Conservation (phyloP, 2,329 filamentous ascomycete species). For the Claviceps digitariae region DNA sequence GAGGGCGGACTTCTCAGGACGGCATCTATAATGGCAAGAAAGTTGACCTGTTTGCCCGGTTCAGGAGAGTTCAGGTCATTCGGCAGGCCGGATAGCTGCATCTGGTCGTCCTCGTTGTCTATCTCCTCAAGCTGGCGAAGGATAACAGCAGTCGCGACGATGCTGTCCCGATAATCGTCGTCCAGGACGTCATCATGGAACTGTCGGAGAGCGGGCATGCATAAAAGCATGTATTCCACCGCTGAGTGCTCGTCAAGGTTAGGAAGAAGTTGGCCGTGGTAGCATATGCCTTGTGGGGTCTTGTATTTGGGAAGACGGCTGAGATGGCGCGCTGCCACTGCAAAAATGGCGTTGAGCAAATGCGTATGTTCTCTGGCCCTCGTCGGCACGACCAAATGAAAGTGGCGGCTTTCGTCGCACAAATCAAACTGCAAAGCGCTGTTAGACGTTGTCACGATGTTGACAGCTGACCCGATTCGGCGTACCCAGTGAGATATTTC, state of each 20-base stretch:
- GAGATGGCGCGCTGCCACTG: conserved; percentile 25
- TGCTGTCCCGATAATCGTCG: conserved; percentile 25
- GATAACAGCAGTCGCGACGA: conserved; percentile 27
- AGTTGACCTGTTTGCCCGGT: conserved; percentile 19
- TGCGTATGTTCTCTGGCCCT: conserved; percentile 22
- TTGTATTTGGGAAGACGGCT: conserved; percentile 25
- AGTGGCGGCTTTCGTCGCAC: conserved; percentile 26
- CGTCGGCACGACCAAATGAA: conserved; percentile 24
- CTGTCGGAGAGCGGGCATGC: conserved; percentile 24
- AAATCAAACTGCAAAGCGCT: conserved; percentile 20
- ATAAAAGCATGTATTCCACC: conserved; percentile 26
- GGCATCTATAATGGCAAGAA: conserved; percentile 26
- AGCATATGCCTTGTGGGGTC: conserved; percentile 21
- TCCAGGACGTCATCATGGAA: conserved; percentile 23
- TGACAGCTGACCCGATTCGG: background rate
- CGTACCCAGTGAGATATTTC: conserved; percentile 27
- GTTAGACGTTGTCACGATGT: background rate
- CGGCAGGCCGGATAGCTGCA: background rate
- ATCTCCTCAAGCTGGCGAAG: conserved; percentile 28
- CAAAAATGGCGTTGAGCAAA: conserved; percentile 27
- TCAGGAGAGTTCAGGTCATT: background rate
- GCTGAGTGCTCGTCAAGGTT: conserved; percentile 23
- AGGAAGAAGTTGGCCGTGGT: conserved; percentile 24
- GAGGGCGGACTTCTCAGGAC: conserved; percentile 24
- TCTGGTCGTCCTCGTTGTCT: conserved; percentile 22